Base-by-base conservation (phyloP, 2,329 filamentous ascomycete genomes). In the Coleophoma eucalyptorum region DNA sequence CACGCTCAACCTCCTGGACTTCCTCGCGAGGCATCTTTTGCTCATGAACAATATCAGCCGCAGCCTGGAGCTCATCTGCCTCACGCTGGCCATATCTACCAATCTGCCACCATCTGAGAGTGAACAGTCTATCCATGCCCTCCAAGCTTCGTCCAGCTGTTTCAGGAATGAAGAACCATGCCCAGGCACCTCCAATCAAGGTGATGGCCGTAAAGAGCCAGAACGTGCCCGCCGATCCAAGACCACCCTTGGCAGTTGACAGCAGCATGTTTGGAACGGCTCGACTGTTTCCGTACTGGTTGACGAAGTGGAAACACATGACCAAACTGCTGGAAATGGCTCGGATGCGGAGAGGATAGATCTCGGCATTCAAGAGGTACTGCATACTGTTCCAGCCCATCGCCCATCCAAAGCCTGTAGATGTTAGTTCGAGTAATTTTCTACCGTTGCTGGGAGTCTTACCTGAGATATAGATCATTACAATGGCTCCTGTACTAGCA, bases 251-350 rank as follows among this genome's bases (percentile, higher is more conserved):
- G 0, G 21, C 26, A 10, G 50, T 53, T 0, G 70, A 56, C 1
- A 91, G 73, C 42, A 92, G 79, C 86, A 91, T 89, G 57, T 83
- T 80, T 1, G 87, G 88, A 0, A 90, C 84, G 0, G 88, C 86
- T 34, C 88, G 84, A 1, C 82, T 78, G 71, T 89, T 90, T 21
- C 87, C 88, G 64, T 89, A 91, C 67, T 90, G 86, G 67, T 89
- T 89, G 53, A 79, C 84, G 63, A 91, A 91, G 67, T 92, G 87
- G 52, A 90, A 78, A 0, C 83, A 87, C 88, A 91, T 91, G 43
- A 85, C 82, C 62, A 87, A 76, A 0, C 82, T 87, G 0, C 85
- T 87, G 18, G 84, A 81, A 10, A 90, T 69, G 4, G 87, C 86
- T 50, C 88, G 81, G 46, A 92, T 83, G 3, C 87, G 79, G 10